Conservation (phyloP, 805 yeast genomes). For the Yueomyces sp. region DNA sequence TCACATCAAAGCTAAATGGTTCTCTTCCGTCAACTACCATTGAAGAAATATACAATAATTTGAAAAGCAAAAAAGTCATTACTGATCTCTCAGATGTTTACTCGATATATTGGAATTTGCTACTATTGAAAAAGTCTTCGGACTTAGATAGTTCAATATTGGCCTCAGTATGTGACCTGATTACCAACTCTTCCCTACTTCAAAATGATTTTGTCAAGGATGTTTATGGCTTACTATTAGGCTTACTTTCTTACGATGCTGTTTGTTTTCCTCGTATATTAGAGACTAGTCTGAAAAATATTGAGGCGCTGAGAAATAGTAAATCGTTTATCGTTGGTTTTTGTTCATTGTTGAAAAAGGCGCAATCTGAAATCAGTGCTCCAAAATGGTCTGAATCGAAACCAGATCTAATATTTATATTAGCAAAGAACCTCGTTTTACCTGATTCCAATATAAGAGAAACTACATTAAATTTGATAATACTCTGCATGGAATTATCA, state of each 20-base stretch:
- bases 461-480: constrained; percentile 36
- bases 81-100: constrained; percentile 24
- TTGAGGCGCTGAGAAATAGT: constrained; percentile 24
- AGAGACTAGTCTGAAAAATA: constrained; percentile 8
- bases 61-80: constrained; percentile 3
- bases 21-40: constrained; percentile 17
- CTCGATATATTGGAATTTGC: constrained; percentile 40
- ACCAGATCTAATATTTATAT: not conserved
- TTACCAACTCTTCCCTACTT: not conserved
- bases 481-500: constrained; percentile 11
- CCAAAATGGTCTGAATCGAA: not conserved
- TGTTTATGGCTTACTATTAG: constrained; percentile 29
- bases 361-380: too few relatives aligned
- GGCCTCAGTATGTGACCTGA: not conserved
- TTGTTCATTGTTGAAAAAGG: constrained; percentile 6
- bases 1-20: constrained; percentile 24
- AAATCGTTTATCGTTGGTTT: constrained; percentile 27
- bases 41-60: constrained; percentile 1
- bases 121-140: constrained; percentile 27
- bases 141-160: constrained; percentile 14
- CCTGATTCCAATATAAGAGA: constrained; percentile 41
- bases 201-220: constrained; percentile 26
- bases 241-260: constrained; percentile 19
- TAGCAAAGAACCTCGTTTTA: constrained; percentile 28
- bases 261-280: constrained; percentile 8